Evolutionary conservation across 768 basidiomycete species (phyloP), one percentile per base, ranked within the genome.

Genomic region (Vishniacozyma victoriae): DNA sequence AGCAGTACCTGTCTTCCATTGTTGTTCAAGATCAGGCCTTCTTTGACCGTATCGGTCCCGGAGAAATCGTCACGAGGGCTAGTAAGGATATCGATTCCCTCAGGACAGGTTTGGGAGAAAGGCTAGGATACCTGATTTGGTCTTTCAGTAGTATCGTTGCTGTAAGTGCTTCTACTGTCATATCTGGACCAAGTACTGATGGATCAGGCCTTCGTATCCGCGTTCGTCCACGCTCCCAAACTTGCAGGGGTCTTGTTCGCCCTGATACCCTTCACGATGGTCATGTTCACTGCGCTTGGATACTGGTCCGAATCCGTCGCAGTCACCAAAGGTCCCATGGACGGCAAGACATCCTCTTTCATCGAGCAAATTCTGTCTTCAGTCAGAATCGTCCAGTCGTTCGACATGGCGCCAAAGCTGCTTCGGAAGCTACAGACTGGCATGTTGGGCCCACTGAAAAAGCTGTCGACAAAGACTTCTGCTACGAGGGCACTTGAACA

Each of bases 351-450:
- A 16, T 57, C 61, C 5, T 54, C 54, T 20, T 46, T 59, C 16
- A 55, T 59, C 46, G 69, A 70, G 42, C 63, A 67, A 33, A 49
- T 67, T 29, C 45, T 70, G 3, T 56, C 60, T 18, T 63, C 62
- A 1, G 52, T 63, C 40, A 48, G 69, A 9, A 56, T 63, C 44
- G 57, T 63, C 20, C 66, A 67, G 43, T 59, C 63, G 4, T 65
- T 70, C 46, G 48, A 60, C 36, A 53, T 60, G 20, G 50, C 27
- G 5, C 37, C 46, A 1, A 35, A 42, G 13, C 47, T 61, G 1
- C 7, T 59, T 6, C 16, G 31, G 15, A 50, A 46, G 37, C 43
- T 61, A 6, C 52, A 60, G 22, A 27, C 37, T 33, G 48, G 52
- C 14, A 35, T 55, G 42, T 39, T 55, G 14, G 31, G 53, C 42